These are phyloP conservation scores for Helenozyma rhizophorensis DNA, from an alignment of 805 yeast genomes.

Conservation along the genomic window DNA sequence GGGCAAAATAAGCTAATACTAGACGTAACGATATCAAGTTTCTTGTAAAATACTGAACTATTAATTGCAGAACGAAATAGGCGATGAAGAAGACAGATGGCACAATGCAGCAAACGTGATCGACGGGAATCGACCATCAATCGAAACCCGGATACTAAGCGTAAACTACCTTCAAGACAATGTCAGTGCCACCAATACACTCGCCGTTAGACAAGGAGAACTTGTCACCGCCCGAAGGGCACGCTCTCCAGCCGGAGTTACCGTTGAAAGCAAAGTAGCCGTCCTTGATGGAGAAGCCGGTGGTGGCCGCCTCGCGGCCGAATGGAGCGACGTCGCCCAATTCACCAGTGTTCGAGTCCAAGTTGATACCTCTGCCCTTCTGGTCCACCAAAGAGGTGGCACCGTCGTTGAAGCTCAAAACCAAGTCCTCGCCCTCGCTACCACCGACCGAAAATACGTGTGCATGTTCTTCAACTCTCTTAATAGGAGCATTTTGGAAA, in stretches of 20 bases:
- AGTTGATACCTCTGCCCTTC: slow-evolving; percentile 24
- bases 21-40: no score
- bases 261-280: slow-evolving; percentile 35
- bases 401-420: slow-evolving; percentile 22
- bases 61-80: no score
- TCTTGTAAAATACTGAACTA: no score
- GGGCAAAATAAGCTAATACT: no score
- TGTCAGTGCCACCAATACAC: slow-evolving; percentile 28
- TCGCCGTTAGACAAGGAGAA: slow-evolving; percentile 23
- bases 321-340: slow-evolving; percentile 31
- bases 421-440: slow-evolving; percentile 21
- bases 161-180: slow-evolving; percentile 20
- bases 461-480: slow-evolving; percentile 26
- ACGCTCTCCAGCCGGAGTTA: slow-evolving; percentile 34
- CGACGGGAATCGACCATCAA: not conserved
- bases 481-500: slow-evolving; percentile 23
- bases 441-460: slow-evolving; percentile 35
- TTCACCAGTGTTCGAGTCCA: slow-evolving; percentile 28
- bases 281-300: slow-evolving; percentile 35
- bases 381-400: slow-evolving; percentile 26
- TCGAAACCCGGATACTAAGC: not conserved
- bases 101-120: not conserved
- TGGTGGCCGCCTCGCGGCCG: slow-evolving; percentile 28
- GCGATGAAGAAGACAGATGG: no score
- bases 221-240: slow-evolving; percentile 26